A percentile compares a stretch with the other conserved stretches of the same genome.
These are phyloP conservation scores for Haplosporangium sp. DNA, from an alignment of 371 early-diverging fungal genomes.

Conservation along the genomic window DNA sequence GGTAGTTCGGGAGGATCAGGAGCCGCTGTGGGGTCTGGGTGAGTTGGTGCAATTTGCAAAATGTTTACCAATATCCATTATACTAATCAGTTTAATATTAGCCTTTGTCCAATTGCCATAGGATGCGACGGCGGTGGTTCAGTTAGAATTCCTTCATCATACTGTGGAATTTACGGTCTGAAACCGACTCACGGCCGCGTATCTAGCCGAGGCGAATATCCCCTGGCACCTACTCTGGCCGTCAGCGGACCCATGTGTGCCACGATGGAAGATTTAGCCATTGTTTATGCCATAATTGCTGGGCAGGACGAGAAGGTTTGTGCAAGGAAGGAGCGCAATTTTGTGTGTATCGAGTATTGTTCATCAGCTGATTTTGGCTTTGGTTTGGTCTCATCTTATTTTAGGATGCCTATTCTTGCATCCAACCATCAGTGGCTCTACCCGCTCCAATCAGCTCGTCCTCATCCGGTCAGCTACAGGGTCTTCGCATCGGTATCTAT, in stretches of 20 bases:
- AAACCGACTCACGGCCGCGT: constrained; percentile 79
- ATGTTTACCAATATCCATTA: not conserved
- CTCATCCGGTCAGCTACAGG: constrained; percentile 49
- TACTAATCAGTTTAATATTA: constrained; percentile 45
- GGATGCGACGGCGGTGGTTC: constrained; percentile 86
- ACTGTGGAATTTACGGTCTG: constrained; percentile 79
- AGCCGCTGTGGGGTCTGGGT: constrained; percentile 70
- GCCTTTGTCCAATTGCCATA: constrained; percentile 75
- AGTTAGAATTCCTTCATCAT: constrained; percentile 76
- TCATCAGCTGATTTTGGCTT: not conserved
- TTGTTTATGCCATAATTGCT: constrained; percentile 71
- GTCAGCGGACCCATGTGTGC: constrained; percentile 74
- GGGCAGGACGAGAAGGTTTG: constrained; percentile 68
- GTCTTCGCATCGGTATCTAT: constrained; percentile 66
- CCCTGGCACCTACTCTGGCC: constrained; percentile 67
- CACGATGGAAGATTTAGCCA: constrained; percentile 71
- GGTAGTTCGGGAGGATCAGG: constrained; percentile 80
- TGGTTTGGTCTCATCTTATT: not conserved
- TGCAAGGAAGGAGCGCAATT: not conserved
- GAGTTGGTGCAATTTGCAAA: not conserved
- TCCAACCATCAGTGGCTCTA: constrained; percentile 58
- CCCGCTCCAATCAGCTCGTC: constrained; percentile 21
- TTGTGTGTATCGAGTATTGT: not conserved
- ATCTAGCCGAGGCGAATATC: constrained; percentile 64
- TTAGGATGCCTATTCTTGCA: constrained; percentile 43